Evolutionary conservation across 768 basidiomycete species (phyloP), one percentile per base, ranked within the genome.

Genomic region (Dictyophora rubrovolvata): DNA sequence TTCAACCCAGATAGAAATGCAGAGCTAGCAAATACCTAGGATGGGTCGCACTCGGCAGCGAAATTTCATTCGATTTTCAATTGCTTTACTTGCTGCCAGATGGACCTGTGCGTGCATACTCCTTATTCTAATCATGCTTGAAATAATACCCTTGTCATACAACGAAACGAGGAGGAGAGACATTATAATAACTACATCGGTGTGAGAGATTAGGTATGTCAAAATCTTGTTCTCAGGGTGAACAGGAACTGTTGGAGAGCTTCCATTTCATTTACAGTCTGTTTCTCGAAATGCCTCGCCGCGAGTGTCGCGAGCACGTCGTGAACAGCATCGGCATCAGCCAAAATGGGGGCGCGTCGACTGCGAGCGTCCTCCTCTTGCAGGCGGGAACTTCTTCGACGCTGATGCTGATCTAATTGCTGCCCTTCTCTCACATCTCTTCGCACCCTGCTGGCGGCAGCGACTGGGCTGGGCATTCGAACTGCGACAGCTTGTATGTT

Each of bases 181-280:
- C 28, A 28, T 28, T 28, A 28, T 28, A 28, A 28, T 28, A 28
- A 28, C 28, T 28, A 28, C 28, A 28, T 28, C 28, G 28, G 28
- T 28, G 28, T 28, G 28, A 3, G 28, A 2, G 42, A 42, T 42
- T 42, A 42, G 28, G 7, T 68, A 59, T 52, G 59, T 66, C 66
- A 48, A 20, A 64, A 62, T 46, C 70, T 73, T 63, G 71, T 68
- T 69, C 85, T 87, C 53, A 89, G 79, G 16, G 82, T 78, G 64
- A 80, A 84, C 86, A 90, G 86, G 64, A 91, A 90, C 33, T 83
- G 79, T 18, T 87, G 86, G 46, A 91, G 73, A n/a, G 84, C 86
- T 61, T 91, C 89, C 51, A 88, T 83, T 70, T 92, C 89, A 69
- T 85, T 84, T 54, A 84, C 75, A 12, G 76, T 75, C 61, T 81